These are phyloP conservation scores for Hortiboletus campestris DNA, from an alignment of 768 basidiomycete species.

Conservation along the genomic window DNA sequence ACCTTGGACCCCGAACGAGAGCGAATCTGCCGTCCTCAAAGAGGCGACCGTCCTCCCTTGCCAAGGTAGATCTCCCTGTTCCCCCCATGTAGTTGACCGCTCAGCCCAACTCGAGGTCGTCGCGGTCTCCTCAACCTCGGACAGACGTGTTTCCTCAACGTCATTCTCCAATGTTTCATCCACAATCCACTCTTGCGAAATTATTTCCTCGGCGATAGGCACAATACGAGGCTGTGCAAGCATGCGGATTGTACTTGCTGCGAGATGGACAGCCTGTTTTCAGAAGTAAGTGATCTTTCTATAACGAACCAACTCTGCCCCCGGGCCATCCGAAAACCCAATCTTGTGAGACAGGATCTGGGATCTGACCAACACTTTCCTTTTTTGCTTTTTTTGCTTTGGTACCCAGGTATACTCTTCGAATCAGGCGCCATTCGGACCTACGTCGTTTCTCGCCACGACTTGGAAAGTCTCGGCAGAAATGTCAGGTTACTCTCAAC, in stretches of 20 bases:
- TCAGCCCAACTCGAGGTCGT: slow-evolving; percentile 48
- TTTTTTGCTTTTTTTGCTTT: not conserved
- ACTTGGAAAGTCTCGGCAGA: slow-evolving; percentile 81
- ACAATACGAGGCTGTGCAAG: slow-evolving; percentile 73
- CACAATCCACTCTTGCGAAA: slow-evolving; percentile 89
- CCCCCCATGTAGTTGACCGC: not conserved
- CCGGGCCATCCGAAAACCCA: not conserved
- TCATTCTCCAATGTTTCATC: slow-evolving; percentile 82
- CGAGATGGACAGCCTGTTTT: slow-evolving; percentile 87
- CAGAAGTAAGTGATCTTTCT: slow-evolving; percentile 49
- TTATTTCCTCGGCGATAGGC: slow-evolving; percentile 88
- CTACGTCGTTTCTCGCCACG: slow-evolving; percentile 76
- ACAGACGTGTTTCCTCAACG: slow-evolving; percentile 93
- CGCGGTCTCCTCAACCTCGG: slow-evolving; percentile 85
- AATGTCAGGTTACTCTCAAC: slow-evolving; percentile 89
- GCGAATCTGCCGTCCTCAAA: slow-evolving; percentile 46
- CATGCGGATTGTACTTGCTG: slow-evolving; percentile 79
- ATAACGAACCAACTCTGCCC: not conserved
- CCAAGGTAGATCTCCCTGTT: slow-evolving; percentile 49
- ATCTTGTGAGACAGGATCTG: not conserved
- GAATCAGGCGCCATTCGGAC: slow-evolving; percentile 67
- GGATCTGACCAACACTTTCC: not conserved
- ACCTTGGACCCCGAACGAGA: slow-evolving; percentile 46
- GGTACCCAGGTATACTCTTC: slow-evolving; percentile 51
- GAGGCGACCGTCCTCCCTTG: slow-evolving; percentile 58